Evolutionary conservation across 139 green algal genomes (phyloP).

Genomic region (Tetradesmus obliquus): DNA sequence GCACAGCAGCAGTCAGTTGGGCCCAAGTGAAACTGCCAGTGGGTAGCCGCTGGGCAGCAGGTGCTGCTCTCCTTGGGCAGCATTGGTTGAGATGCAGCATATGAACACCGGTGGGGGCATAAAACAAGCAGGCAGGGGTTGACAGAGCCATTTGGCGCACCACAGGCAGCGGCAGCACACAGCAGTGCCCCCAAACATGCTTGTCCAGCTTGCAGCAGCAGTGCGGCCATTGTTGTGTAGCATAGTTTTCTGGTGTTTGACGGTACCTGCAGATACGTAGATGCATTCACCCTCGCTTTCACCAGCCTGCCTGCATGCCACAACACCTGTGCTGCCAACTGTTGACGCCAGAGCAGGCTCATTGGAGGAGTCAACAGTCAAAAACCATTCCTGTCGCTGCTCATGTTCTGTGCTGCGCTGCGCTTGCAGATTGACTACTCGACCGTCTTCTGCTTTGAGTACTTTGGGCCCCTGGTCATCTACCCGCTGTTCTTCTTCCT

Average conservation of each 20-base stretch:
- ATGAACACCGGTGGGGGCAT: no score
- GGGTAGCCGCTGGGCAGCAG: neutral
- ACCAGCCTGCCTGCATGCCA: no score
- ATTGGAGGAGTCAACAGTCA: neutral
- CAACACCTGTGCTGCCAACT: neutral
- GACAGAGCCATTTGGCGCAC: no score
- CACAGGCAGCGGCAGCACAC: neutral
- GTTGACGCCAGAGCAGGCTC: neutral
- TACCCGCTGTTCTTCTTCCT: slow-evolving; percentile 96
- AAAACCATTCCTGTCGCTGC: neutral
- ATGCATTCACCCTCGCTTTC: no score
- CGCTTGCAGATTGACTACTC: slow-evolving; percentile 88
- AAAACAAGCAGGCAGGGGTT: no score
- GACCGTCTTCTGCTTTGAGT: slow-evolving; percentile 99
- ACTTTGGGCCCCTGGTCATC: slow-evolving; percentile 94
- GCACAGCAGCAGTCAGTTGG: neutral
- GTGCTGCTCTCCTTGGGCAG: neutral
- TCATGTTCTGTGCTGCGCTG: neutral
- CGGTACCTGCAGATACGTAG: neutral
- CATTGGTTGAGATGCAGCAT: neutral
- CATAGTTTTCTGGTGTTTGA: neutral
- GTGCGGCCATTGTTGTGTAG: neutral
- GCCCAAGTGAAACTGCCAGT: neutral
- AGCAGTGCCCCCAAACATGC: neutral
- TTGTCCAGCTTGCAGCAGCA: neutral